These are phyloP conservation scores for Calocera cornea DNA, from an alignment of 768 basidiomycete genomes.

Conservation along the genomic window DNA sequence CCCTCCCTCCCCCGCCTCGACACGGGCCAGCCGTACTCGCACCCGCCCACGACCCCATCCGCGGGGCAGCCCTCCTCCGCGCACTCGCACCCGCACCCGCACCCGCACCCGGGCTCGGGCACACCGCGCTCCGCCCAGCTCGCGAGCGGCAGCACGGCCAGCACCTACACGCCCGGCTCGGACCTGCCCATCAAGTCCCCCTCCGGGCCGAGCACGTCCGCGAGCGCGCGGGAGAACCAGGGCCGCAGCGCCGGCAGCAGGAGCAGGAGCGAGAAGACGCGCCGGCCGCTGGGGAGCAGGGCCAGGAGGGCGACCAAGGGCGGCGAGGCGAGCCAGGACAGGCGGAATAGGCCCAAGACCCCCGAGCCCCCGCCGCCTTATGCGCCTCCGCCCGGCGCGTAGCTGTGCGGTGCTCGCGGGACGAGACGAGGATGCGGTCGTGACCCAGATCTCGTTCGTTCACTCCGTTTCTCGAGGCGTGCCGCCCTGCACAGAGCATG, in stretches of 20 bases:
- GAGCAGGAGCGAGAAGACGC: background rate
- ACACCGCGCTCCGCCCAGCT: too few relatives aligned
- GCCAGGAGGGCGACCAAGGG: background rate
- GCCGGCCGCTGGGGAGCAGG: background rate
- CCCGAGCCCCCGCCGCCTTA: background rate
- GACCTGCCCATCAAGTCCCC: too few relatives aligned
- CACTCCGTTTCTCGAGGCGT: too few relatives aligned
- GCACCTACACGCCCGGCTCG: too few relatives aligned
- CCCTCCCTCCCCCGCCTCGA: background rate
- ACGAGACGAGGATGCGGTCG: background rate
- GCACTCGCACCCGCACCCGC: background rate
- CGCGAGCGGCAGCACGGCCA: too few relatives aligned
- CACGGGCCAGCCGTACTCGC: background rate
- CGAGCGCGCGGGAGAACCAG: too few relatives aligned
- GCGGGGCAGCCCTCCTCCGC: background rate
- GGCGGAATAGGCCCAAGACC: background rate
- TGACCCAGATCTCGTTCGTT: too few relatives aligned
- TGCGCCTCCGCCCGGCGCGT: background rate
- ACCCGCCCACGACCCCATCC: background rate
- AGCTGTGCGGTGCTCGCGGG: too few relatives aligned
- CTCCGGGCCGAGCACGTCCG: too few relatives aligned
- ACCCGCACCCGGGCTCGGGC: too few relatives aligned
- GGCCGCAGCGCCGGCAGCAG: background rate
- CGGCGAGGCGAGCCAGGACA: background rate
- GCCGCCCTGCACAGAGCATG: too few relatives aligned